Conservation (phyloP, 2,329 filamentous ascomycete species). For the Aspergillus fumigatiaffinis region DNA sequence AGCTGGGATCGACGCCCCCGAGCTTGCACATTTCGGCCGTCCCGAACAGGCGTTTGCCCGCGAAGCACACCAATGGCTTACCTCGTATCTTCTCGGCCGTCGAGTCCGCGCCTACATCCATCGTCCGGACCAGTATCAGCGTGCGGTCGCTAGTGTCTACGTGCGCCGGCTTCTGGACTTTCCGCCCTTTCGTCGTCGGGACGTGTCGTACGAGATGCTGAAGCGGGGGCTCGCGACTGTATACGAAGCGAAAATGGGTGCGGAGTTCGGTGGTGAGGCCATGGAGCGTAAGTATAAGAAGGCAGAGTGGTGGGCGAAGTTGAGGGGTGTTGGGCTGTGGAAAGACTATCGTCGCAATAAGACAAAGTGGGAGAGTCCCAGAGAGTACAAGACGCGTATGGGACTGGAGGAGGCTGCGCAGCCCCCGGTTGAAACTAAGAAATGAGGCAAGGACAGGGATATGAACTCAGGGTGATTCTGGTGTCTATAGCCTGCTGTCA, state of each 20-base stretch:
- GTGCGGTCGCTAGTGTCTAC: slow-evolving; percentile 81
- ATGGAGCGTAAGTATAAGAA: slow-evolving; percentile 44
- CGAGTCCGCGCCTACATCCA: slow-evolving; percentile 80
- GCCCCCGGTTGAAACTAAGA: slow-evolving; percentile 9
- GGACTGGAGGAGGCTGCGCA: slow-evolving; percentile 32
- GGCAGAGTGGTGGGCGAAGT: slow-evolving; percentile 57
- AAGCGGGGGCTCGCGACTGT: slow-evolving; percentile 79
- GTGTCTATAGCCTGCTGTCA: neutral
- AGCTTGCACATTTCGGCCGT: slow-evolving; percentile 85
- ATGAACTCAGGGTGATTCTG: neutral
- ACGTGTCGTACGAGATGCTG: slow-evolving; percentile 89
- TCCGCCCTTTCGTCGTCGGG: slow-evolving; percentile 56
- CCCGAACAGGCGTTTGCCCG: slow-evolving; percentile 78
- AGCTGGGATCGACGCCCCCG: slow-evolving; percentile 89
- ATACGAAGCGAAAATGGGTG: slow-evolving; percentile 87
- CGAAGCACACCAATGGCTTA: slow-evolving; percentile 81
- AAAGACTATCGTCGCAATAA: slow-evolving; percentile 48
- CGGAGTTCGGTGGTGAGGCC: slow-evolving; percentile 76
- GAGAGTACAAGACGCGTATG: slow-evolving; percentile 74
- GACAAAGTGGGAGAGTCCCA: slow-evolving; percentile 71
- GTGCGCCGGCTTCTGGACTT: slow-evolving; percentile 54
- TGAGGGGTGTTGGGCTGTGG: slow-evolving; percentile 71
- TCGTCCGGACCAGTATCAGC: slow-evolving; percentile 84
- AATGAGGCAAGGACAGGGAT: slow-evolving; percentile 2
- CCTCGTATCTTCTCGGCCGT: slow-evolving; percentile 63